phyloP scores from a whole-genome alignment of 108 stramenopile species.

The Nitzschia sp. region DNA sequence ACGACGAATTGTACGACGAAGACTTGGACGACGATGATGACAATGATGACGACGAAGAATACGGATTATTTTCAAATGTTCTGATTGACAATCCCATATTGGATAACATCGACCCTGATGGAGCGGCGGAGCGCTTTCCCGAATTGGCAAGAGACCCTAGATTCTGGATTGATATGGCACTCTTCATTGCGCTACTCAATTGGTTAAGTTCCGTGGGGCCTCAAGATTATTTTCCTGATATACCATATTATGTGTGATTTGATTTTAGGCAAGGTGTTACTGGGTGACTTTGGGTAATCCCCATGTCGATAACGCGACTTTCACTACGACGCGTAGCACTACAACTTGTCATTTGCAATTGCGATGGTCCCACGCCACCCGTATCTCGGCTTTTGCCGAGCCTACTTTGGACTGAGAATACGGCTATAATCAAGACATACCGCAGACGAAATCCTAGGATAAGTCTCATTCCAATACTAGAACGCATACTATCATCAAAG shows the following conservation, averaged over 20 bases:
- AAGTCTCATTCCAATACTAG: no score
- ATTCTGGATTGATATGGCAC: conserved; percentile 59
- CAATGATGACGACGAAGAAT: conserved; percentile 40
- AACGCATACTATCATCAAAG: no score
- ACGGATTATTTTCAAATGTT: conserved; percentile 43
- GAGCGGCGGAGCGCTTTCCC: conserved; percentile 56
- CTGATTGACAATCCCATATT: conserved; percentile 59
- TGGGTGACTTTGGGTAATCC: no score
- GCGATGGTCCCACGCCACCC: no score
- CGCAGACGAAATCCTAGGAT: no score
- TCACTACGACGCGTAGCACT: no score
- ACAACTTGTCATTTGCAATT: no score
- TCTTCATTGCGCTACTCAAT: conserved; percentile 48
- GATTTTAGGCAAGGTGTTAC: no score
- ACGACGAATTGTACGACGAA: conserved; percentile 26
- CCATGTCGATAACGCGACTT: no score
- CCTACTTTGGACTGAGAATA: no score
- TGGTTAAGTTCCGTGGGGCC: conserved; percentile 45
- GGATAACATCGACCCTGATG: conserved; percentile 68
- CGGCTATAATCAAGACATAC: no score
- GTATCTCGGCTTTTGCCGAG: no score
- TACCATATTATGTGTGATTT: conserved; percentile 12
- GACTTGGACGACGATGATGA: conserved; percentile 50
- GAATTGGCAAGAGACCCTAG: conserved; percentile 49
- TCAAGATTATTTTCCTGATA: conserved; percentile 30